phyloP scores from a whole-genome alignment of 495 filamentous ascomycete species.

The Lasiosphaeriaceae sp. region DNA sequence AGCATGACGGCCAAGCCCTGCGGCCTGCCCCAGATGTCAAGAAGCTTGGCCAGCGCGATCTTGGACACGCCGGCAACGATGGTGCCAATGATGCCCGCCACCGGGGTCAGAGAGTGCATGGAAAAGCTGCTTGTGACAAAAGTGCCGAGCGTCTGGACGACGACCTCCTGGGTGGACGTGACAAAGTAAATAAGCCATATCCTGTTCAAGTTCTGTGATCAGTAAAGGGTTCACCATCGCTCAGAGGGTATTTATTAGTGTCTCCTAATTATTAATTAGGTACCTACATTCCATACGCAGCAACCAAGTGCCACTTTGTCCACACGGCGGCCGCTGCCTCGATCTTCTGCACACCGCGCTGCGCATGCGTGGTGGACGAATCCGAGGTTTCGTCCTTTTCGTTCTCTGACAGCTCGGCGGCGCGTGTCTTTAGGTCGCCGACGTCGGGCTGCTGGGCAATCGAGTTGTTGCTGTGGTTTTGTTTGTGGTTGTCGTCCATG shows the following conservation, averaged over 20 bases:
- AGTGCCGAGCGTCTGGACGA: constrained; percentile 36
- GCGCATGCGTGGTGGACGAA: background rate
- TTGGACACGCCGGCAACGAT: constrained; percentile 59
- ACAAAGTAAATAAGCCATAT: constrained; percentile 52
- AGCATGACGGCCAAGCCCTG: constrained; percentile 40
- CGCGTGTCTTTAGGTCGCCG: background rate
- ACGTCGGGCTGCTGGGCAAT: background rate
- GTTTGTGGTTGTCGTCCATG: background rate
- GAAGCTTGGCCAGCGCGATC: constrained; percentile 59
- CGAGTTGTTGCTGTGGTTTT: background rate
- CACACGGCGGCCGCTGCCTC: constrained; percentile 13
- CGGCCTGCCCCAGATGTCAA: constrained; percentile 61
- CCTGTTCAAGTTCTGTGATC: constrained; percentile 17
- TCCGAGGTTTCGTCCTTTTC: background rate
- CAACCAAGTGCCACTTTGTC: constrained; percentile 9
- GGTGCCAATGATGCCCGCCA: constrained; percentile 44
- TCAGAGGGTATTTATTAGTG: no score
- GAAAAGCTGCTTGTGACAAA: constrained; percentile 46
- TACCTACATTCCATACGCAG: constrained; percentile 16
- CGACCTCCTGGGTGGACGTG: constrained; percentile 42
- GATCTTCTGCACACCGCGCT: constrained; percentile 12
- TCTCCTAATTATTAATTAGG: no score
- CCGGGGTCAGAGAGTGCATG: constrained; percentile 44
- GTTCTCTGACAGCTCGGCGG: background rate
- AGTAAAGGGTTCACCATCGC: no score